Percentiles rank a stretch among this genome's conserved stretches.
Conservation (phyloP, 1,284 basidiomycete species). For the Tilletia indica region DNA sequence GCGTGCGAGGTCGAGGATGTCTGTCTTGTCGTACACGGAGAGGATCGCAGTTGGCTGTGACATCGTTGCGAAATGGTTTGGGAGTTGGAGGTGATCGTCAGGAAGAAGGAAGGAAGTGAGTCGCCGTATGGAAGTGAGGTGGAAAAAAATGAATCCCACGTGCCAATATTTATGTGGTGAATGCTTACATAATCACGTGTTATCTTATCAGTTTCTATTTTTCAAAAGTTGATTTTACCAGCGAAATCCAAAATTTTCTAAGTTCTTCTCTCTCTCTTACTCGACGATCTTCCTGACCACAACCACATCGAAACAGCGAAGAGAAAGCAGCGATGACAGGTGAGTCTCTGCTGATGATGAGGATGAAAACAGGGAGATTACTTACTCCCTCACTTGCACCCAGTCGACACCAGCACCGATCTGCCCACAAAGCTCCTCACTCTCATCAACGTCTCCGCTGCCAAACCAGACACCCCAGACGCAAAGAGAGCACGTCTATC, state of each 20-base stretch:
- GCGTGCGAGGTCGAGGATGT: constrained; percentile 82
- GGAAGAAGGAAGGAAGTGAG: not conserved
- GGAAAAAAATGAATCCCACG: no score
- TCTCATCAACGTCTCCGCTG: constrained; percentile 86
- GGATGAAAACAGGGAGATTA: no score
- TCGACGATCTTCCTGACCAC: no score
- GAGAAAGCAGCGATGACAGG: not conserved
- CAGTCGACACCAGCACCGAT: constrained; percentile 19
- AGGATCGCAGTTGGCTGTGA: constrained; percentile 67
- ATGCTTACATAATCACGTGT: no score
- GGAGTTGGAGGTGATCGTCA: not conserved
- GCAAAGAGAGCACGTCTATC: constrained; percentile 56
- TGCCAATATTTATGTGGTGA: no score
- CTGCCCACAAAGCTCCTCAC: constrained; percentile 69
- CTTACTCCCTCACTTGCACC: no score
- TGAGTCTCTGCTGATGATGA: not conserved
- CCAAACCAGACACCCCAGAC: constrained; percentile 59
- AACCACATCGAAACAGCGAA: no score
- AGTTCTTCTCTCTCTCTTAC: no score
- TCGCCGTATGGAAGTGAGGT: not conserved
- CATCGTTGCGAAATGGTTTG: not conserved
- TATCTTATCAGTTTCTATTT: no score
- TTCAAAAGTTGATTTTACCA: no score
- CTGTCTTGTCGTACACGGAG: constrained; percentile 95
- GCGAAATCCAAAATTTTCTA: no score